These are phyloP conservation scores for Claviceps purpurea DNA, from an alignment of 2,329 filamentous ascomycete species.

Conservation along the genomic window DNA sequence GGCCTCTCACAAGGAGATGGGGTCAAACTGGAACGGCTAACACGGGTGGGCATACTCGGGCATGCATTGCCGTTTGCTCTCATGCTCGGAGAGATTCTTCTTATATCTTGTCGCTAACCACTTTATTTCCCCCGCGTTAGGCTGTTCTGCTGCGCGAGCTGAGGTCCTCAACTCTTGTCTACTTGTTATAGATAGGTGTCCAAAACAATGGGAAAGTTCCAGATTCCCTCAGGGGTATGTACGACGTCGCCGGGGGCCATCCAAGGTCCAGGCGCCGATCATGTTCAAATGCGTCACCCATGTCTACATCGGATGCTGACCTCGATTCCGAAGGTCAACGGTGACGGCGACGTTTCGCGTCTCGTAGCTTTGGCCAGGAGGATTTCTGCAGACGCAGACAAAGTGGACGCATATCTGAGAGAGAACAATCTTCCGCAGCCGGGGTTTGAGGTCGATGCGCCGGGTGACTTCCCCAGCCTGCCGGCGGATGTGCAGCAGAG, in stretches of 20 bases:
- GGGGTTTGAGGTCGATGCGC: constrained; percentile 30
- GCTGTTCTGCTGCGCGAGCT: neutral
- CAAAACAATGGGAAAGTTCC: constrained; percentile 20
- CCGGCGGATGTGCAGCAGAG: constrained; percentile 31
- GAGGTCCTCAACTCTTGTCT: too few relatives aligned
- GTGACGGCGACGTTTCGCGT: constrained; percentile 16
- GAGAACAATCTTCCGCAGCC: constrained; percentile 27
- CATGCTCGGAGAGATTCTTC: neutral
- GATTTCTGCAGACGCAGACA: constrained; percentile 35
- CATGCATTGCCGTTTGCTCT: neutral
- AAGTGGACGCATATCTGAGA: constrained; percentile 33
- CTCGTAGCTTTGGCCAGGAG: constrained; percentile 33
- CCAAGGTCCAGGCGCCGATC: constrained; percentile 11
- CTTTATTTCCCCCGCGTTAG: neutral
- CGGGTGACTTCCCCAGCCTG: constrained; percentile 32
- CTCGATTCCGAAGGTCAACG: neutral
- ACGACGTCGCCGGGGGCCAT: constrained; percentile 10
- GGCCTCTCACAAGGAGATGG: neutral
- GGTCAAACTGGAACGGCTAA: neutral
- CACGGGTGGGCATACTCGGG: neutral
- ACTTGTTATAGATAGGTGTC: neutral
- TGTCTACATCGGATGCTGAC: constrained; percentile 1
- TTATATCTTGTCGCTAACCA: neutral
- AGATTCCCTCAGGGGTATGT: constrained; percentile 22
- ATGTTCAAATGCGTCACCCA: constrained; percentile 9